Evolutionary conservation across 2,329 filamentous ascomycete species (phyloP), one percentile per base, ranked within the genome.

Genomic region (Calonectria henricotiae): DNA sequence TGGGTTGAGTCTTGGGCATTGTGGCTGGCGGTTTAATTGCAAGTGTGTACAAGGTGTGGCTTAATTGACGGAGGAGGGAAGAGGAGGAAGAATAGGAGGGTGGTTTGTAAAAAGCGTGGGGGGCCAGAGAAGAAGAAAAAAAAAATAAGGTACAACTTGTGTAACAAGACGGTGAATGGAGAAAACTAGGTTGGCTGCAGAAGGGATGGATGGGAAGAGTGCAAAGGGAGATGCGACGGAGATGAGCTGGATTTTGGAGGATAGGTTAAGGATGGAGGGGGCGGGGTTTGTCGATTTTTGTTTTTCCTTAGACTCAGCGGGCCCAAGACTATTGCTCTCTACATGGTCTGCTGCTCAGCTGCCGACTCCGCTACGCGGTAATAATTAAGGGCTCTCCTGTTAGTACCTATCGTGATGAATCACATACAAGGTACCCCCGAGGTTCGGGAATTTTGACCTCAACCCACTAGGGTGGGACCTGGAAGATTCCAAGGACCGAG

Each of bases 1-100:
- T 92, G 70, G 89, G 87, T 79, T 89, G 88, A 74, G 82, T 81
- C 78, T 88, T 89, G 78, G 85, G 86, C 86, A 90, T 90, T 71
- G 76, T 75, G 69, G 68, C 62, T 46, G 71, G 66, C 85, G 77
- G 68, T 55, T 65, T 37, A 30, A 17, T 41, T 47, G 44, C 6
- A 27, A 62, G 30, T 49, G 51, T 58, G 51, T 41, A 58, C 51
- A 23, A 39, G 20, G 51, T 58, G 41, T 65, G 49, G 37, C 49
- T 65, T 58, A 58, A 41, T 25, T 27, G 41, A 65, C 41, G 43
- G 17, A 43, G 32, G 13, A 5, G 7, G 17, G 44, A 41, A 35
- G 60, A n/a, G n/a, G 35, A 35, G 60, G 20, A 47, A 20, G 61
- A 62, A 20, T 20, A 20, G 39, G 61, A 27, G 43, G 41, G 49